A percentile compares a stretch with the other conserved stretches of the same genome.
These are phyloP conservation scores for Saccharomycopsis schoenii DNA, from an alignment of 805 yeast species.

Conservation along the genomic window DNA sequence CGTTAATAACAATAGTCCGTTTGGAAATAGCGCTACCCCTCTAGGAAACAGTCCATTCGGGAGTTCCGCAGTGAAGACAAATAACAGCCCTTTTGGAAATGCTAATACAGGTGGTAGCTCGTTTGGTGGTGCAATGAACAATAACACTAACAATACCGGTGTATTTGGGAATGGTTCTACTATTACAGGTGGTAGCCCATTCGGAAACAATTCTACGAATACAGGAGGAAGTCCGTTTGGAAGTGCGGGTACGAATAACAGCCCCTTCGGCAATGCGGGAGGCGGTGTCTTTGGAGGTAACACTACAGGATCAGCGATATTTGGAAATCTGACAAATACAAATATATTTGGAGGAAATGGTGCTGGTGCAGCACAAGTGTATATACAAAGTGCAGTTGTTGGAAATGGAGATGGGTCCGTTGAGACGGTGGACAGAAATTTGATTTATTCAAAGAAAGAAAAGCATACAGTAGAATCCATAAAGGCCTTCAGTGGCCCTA, in stretches of 20 bases:
- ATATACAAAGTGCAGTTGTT: neutral
- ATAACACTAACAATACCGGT: neutral
- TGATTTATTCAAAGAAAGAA: neutral
- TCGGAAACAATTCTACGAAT: neutral
- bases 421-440: neutral
- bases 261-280: neutral
- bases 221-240: neutral
- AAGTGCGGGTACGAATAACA: neutral
- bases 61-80: neutral
- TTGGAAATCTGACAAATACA: neutral
- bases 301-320: neutral
- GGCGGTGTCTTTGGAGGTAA: neutral
- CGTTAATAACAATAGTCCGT: neutral
- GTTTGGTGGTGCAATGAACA: neutral
- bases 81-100: neutral
- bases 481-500: neutral
- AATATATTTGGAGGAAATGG: neutral
- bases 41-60: neutral
- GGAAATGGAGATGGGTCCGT: neutral
- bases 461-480: neutral
- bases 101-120: neutral
- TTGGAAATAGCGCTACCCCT: neutral
- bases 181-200: neutral
- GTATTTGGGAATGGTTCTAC: neutral
- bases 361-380: neutral